phyloP scores from a whole-genome alignment of 2,329 filamentous ascomycete genomes.

The Aspergillus japonicus region DNA sequence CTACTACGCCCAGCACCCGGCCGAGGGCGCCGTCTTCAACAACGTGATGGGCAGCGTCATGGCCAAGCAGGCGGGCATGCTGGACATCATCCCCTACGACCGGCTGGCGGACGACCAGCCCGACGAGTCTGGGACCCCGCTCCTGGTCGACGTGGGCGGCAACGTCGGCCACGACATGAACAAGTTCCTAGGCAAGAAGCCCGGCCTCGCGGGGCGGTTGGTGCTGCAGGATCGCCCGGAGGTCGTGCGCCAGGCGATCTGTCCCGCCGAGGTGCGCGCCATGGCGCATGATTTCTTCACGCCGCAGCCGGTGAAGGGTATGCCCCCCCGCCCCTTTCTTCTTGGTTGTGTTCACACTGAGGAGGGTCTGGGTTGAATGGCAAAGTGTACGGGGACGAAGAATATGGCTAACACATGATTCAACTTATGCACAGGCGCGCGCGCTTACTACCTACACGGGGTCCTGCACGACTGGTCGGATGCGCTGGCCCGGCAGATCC shows the following conservation, averaged over 20 bases:
- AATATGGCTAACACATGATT: neutral
- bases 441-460: conserved; percentile 19
- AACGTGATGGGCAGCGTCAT: conserved; percentile 4
- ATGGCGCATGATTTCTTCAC: conserved; percentile 10
- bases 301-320: conserved; percentile 4
- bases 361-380: too few relatives aligned
- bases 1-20: neutral
- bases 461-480: conserved; percentile 32
- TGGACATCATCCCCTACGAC: neutral
- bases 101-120: neutral
- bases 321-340: neutral
- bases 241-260: conserved; percentile 1
- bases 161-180: conserved; percentile 7
- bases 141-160: conserved; percentile 2
- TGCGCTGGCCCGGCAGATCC: conserved; percentile 29
- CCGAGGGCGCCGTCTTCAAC: conserved; percentile 4
- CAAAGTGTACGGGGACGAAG: neutral
- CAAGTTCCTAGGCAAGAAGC: neutral
- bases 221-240: conserved; percentile 2
- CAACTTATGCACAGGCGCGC: conserved; percentile 26
- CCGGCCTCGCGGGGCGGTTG: neutral
- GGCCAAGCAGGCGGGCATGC: conserved; percentile 5
- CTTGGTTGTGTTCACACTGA: too few relatives aligned
- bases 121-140: neutral
- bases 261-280: neutral